phyloP scores from a whole-genome alignment of 768 basidiomycete species.

The Phylloporus sp. region DNA sequence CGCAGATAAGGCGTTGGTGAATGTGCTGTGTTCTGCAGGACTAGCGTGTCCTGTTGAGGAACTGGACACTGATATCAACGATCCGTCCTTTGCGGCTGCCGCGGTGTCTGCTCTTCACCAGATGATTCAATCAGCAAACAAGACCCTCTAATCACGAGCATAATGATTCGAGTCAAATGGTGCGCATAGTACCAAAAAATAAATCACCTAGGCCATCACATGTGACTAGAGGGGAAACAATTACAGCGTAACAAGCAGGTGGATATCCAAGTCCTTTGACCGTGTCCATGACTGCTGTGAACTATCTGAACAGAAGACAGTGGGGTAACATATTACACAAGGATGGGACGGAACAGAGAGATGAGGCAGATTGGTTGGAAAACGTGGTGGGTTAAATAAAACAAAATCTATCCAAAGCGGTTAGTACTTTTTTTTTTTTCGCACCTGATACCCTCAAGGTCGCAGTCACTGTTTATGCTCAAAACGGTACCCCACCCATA shows the following conservation, averaged over 20 bases:
- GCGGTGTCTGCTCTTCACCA: slow-evolving; percentile 16
- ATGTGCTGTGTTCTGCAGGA: slow-evolving; percentile 10
- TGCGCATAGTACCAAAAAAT: not conserved
- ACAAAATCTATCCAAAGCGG: slow-evolving; percentile 26
- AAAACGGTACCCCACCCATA: slow-evolving; percentile 35
- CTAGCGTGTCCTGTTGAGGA: slow-evolving; percentile 19
- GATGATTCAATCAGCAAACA: slow-evolving; percentile 12
- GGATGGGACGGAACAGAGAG: slow-evolving; percentile 20
- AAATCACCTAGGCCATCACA: slow-evolving; percentile 7
- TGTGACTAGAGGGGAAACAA: slow-evolving; percentile 26
- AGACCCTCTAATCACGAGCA: not conserved
- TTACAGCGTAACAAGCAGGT: slow-evolving; percentile 51
- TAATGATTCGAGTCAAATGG: not conserved
- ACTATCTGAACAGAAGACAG: slow-evolving; percentile 22
- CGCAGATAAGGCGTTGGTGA: slow-evolving; percentile 21
- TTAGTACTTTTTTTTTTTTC: slow-evolving; percentile 18
- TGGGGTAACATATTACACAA: slow-evolving; percentile 30
- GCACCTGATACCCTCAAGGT: not conserved
- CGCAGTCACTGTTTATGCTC: slow-evolving; percentile 14
- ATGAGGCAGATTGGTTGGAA: slow-evolving; percentile 16
- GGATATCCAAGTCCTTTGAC: slow-evolving; percentile 56
- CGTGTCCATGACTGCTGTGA: slow-evolving; percentile 34
- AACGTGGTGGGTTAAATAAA: slow-evolving; percentile 10
- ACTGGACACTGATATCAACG: slow-evolving; percentile 26
- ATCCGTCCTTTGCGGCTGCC: slow-evolving; percentile 19